phyloP scores from a whole-genome alignment of 306 rosid species.

The Fragaria iinumae region DNA sequence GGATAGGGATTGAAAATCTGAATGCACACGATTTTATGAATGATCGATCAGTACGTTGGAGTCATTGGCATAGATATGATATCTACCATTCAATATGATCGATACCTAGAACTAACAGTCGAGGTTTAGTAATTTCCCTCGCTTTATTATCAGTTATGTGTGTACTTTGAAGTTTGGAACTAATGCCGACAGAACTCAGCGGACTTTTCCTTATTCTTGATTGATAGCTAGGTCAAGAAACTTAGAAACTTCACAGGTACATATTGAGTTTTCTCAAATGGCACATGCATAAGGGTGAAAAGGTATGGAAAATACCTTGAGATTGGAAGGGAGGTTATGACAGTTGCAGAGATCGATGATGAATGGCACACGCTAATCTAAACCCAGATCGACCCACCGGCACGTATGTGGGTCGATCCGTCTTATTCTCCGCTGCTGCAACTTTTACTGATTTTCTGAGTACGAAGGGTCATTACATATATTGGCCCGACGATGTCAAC shows the following conservation, averaged over 20 bases:
- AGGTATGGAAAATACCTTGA: neutral
- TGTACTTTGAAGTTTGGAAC: no score
- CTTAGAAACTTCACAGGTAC: neutral
- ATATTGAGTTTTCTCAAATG: neutral
- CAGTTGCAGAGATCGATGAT: neutral
- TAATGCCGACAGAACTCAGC: no score
- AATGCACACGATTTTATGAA: neutral
- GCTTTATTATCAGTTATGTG: neutral
- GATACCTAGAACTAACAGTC: neutral
- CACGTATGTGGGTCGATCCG: neutral
- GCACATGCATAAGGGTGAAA: neutral
- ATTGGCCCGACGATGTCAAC: neutral
- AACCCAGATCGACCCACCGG: neutral
- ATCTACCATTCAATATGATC: slow-evolving; percentile 10
- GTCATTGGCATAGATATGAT: neutral
- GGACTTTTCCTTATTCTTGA: neutral
- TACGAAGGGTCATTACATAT: neutral
- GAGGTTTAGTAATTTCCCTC: neutral
- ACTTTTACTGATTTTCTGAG: neutral
- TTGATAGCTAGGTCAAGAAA: neutral
- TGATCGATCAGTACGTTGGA: neutral
- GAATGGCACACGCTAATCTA: neutral
- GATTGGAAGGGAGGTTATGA: slow-evolving; percentile 1
- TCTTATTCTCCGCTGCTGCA: neutral
- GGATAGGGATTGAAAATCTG: neutral